Conservation (phyloP, 2,329 filamentous ascomycete genomes). For the Fusarium tjaetaba region DNA sequence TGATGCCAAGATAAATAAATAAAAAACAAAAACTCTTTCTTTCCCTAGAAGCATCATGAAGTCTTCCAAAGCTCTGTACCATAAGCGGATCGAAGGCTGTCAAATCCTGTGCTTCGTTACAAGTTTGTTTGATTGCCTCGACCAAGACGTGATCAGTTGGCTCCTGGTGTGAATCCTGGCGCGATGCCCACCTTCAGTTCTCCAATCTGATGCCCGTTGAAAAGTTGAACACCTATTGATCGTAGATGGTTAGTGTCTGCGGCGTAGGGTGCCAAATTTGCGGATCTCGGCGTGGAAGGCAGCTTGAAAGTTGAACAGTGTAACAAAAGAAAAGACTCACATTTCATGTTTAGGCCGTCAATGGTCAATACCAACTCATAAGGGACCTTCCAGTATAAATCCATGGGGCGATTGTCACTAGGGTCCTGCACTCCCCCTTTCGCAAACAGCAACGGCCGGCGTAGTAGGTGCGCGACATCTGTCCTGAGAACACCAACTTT, state of each 20-base stretch:
- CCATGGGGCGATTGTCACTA: accelerated
- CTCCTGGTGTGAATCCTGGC: background rate
- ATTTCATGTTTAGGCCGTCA: background rate
- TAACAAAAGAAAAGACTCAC: background rate
- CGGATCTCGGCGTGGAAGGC: background rate
- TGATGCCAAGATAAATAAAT: background rate
- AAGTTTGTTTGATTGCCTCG: accelerated
- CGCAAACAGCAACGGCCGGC: too few species aligned
- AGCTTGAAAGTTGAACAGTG: background rate
- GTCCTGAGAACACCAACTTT: background rate
- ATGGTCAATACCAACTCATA: background rate
- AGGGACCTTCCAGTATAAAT: background rate
- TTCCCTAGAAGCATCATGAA: background rate
- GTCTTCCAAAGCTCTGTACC: background rate
- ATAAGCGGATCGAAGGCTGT: too few species aligned
- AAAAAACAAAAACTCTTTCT: background rate
- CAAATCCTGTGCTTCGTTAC: background rate
- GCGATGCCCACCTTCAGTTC: background rate
- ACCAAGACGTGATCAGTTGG: background rate
- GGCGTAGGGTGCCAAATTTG: background rate
- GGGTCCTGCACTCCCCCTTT: too few species aligned
- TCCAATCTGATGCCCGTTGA: accelerated
- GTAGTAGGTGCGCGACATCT: background rate
- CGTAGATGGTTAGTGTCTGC: accelerated
- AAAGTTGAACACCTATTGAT: background rate